These are phyloP conservation scores for Moesziomyces sp. DNA, from an alignment of 1,284 basidiomycete genomes.

Conservation along the genomic window DNA sequence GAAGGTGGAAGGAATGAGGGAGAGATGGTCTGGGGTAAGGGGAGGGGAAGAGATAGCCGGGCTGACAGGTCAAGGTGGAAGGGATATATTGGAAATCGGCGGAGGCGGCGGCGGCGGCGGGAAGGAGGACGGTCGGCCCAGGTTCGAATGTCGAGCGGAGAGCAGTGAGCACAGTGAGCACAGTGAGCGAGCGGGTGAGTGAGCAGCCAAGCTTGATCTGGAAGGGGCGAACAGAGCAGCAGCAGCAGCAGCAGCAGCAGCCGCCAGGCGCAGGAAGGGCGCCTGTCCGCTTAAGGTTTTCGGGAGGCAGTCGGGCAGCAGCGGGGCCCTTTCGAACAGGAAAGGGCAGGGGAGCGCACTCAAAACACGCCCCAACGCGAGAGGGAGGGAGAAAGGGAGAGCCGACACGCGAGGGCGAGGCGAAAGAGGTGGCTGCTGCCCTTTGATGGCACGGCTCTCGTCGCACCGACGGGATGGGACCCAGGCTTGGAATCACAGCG, in stretches of 20 bases:
- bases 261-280: not conserved
- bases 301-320: not conserved
- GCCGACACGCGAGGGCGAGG: too few relatives aligned
- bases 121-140: constrained; percentile 2
- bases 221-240: too few relatives aligned
- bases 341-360: not conserved
- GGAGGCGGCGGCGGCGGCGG: not conserved
- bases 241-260: not conserved
- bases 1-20: constrained; percentile 1
- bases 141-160: not conserved
- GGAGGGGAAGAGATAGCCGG: not conserved
- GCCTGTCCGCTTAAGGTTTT: not conserved
- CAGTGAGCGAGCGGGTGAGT: too few relatives aligned
- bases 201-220: too few relatives aligned
- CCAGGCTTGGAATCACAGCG: not conserved
- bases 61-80: constrained; percentile 9
- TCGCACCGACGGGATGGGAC: not conserved
- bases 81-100: constrained; percentile 25
- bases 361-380: too few relatives aligned
- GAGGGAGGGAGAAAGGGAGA: too few relatives aligned
- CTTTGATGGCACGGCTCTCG: not conserved
- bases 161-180: not conserved
- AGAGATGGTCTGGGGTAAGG: not conserved
- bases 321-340: not conserved
- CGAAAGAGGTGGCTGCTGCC: too few relatives aligned